Base-by-base conservation (phyloP, 2,329 filamentous ascomycete genomes). In the Ustulina deusta region DNA sequence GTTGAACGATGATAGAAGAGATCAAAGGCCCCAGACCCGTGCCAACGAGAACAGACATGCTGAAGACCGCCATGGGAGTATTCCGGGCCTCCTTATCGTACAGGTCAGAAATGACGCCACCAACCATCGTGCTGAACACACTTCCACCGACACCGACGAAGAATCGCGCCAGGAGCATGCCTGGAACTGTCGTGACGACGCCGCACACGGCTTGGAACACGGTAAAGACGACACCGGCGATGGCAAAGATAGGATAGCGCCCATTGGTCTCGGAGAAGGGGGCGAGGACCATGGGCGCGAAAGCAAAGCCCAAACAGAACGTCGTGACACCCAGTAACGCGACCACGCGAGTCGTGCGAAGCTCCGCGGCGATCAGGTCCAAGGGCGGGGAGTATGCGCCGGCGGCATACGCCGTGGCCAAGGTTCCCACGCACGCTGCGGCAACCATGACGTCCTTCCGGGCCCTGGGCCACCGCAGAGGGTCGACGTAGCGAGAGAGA, bases 231-330 rank as follows among this genome's bases (percentile, higher is more conserved):
- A 91, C 76, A 0, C 93, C 93, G 9, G 92, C 90, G 1, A 84
- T 83, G 27, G 94, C 84, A 74, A 97, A 96, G 38, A 97, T 92
- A 0, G 94, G 93, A 63, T 93, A 89, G 2, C 94, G 88, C 3
- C 94, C 94, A 79, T 96, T 93, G 77, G 97, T 91, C 80, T 97
- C 94, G 0, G 91, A 93, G 71, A 97, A 91, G 0, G 94, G 94
- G 0, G 94, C 94, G 0, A 97, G 85, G 0, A 93, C 84, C 94
- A 97, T 97, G 0, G 94, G 94, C 0, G 93, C 91, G 27, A 94
- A 79, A 0, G 87, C 93, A 72, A 97, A 97, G 10, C 94, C 94
- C 38, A 86, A 75, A 52, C 93, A 96, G 79, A 96, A 97, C 0
- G 89, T 87, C 0, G 94, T 97, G 68, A 97, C 92, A 38, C 93